phyloP scores from a whole-genome alignment of 1,284 basidiomycete genomes.

The Trichosporon inkin region DNA sequence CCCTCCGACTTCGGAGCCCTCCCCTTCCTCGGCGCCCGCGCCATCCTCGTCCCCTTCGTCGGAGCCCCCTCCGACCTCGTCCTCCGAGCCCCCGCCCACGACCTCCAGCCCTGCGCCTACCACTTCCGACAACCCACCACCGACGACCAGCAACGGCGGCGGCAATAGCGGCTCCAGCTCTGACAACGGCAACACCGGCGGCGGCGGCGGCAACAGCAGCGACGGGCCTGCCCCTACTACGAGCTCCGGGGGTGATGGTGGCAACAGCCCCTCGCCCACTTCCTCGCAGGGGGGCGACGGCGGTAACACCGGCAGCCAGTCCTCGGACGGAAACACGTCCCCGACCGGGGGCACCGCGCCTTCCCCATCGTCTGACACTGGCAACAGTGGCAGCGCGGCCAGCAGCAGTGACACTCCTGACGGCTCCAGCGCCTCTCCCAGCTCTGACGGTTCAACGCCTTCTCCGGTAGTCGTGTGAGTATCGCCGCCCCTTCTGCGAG shows the following conservation, averaged over 20 bases:
- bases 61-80: not conserved
- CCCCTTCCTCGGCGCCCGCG: not conserved
- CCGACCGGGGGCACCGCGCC: not conserved
- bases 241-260: not conserved
- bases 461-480: too few species aligned
- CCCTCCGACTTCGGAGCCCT: not conserved
- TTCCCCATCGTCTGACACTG: not conserved
- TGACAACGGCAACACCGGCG: not conserved
- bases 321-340: not conserved
- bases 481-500: not conserved
- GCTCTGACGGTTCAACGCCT: not conserved
- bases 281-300: not conserved
- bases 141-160: not conserved
- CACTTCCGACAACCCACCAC: not conserved
- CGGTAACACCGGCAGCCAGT: not conserved
- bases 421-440: not conserved
- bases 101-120: slow-evolving; percentile 1
- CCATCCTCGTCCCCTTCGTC: slow-evolving; percentile 22
- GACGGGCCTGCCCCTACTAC: not conserved
- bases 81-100: not conserved
- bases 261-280: not conserved
- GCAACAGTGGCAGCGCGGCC: not conserved
- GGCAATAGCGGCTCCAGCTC: not conserved
- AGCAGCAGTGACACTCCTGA: not conserved
- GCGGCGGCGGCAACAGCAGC: not conserved